These are phyloP conservation scores for Vanrija sp. DNA, from an alignment of 1,284 basidiomycete species.

Conservation along the genomic window DNA sequence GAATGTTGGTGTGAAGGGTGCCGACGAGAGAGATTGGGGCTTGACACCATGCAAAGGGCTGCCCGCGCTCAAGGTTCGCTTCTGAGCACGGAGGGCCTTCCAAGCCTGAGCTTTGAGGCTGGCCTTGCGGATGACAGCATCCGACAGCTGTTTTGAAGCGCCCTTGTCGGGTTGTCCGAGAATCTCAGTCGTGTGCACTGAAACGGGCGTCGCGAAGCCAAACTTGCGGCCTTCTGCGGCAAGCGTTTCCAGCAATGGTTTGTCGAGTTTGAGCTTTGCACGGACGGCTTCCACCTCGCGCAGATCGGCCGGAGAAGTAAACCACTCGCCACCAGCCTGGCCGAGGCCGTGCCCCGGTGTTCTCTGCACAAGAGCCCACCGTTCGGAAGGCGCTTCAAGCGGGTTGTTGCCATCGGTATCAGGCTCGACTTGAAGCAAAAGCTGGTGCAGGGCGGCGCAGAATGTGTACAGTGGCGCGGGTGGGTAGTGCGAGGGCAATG, in stretches of 20 bases:
- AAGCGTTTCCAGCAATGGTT: conserved; percentile 17
- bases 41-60: too few species aligned
- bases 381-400: conserved; percentile 15
- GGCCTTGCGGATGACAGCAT: conserved; percentile 32
- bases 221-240: conserved; percentile 28
- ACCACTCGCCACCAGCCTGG: conserved; percentile 35
- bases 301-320: conserved; percentile 32
- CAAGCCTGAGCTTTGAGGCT: conserved; percentile 38
- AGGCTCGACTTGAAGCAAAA: conserved; percentile 34
- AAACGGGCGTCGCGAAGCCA: conserved; percentile 32
- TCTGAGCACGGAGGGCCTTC: conserved; percentile 25
- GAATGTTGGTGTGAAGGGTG: conserved; percentile 32
- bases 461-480: conserved; percentile 41
- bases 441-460: conserved; percentile 31
- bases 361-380: conserved; percentile 44
- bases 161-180: conserved; percentile 6
- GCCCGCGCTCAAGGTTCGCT: neutral
- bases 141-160: conserved; percentile 21
- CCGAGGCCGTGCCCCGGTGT: conserved; percentile 16
- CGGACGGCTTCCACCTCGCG: conserved; percentile 22
- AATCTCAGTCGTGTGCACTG: conserved; percentile 23
- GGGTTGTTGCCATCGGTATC: conserved; percentile 2
- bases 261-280: conserved; percentile 7
- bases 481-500: conserved; percentile 36
- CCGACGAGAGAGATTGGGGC: neutral